phyloP scores from a whole-genome alignment of 441 rosid genomes.

The Syzygium syzygioides region DNA sequence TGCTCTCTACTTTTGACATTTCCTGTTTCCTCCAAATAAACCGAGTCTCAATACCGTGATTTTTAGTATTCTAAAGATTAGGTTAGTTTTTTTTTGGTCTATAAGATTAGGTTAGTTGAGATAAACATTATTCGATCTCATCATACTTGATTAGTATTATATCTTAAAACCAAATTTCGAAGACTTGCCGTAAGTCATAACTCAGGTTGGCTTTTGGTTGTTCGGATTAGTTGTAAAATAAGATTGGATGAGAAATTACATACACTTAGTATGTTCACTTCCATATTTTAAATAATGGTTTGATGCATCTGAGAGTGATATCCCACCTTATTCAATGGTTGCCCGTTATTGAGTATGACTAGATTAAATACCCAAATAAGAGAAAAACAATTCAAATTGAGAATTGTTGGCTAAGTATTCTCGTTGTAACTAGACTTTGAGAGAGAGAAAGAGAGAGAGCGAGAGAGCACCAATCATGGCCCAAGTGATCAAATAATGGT shows the following conservation, averaged over 20 bases:
- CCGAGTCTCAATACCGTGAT: background rate
- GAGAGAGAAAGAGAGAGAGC: background rate
- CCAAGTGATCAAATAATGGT: background rate
- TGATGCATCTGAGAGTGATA: background rate
- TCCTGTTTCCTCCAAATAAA: background rate
- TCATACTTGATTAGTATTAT: background rate
- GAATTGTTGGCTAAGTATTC: background rate
- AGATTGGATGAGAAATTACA: background rate
- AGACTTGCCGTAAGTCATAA: background rate
- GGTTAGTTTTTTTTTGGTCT: background rate
- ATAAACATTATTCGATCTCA: background rate
- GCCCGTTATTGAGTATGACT: background rate
- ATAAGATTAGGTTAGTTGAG: background rate
- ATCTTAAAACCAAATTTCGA: background rate
- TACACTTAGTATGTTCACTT: background rate
- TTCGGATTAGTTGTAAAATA: background rate
- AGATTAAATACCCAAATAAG: background rate
- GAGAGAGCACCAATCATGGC: background rate
- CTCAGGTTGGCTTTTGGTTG: background rate
- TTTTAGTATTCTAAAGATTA: background rate
- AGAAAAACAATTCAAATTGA: background rate
- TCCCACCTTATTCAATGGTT: background rate
- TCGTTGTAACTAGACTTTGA: background rate
- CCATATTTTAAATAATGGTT: background rate
- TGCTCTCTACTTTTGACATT: background rate